Evolutionary conservation across 371 early-diverging fungal species (phyloP), one percentile per base, ranked within the genome.

Genomic region (Mucor indicus): DNA sequence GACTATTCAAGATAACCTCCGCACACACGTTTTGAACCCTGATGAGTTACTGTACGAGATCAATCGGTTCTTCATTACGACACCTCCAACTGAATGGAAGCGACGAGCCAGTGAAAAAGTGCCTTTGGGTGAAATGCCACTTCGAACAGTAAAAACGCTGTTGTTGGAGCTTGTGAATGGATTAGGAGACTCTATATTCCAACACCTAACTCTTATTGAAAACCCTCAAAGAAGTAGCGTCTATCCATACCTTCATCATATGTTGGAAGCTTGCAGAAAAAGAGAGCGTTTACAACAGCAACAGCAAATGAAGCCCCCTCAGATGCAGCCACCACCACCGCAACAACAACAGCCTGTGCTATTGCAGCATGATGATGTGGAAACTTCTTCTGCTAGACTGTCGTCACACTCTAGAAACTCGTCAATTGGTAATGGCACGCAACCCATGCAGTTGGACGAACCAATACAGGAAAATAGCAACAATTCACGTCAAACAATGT

Each of bases 111-210:
- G 76, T 22, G 86, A 87, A 33, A 74, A 78, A 7, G 70, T 83
- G 19, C 87, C 90, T 8, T 66, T 90, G 44, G 93, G 93, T 33
- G 95, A 96, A 45, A 81, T 95, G 88, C 96, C 96, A 0, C 62
- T 91, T 38, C 86, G 95, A 38, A 96, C 96, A 0, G 90, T 95
- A 25, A 96, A 96, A 69, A 95, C 96, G 0, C 76, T 96, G 21
- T 59, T 92, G 22, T 80, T 90, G 21, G 90, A 93, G 56, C 57
- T 96, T 20, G 84, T 84, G 1, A 78, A 77, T 20, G 75, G 70
- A 1, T 66, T 91, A 40, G 87, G 89, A 8, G 85, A 83, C 23
- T 58, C 59, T 9, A 72, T 88, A 2, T 74, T 79, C 35, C 70
- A 85, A 6, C 79, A 86, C 50, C 43, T 85, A 37, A 72, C 67